phyloP scores from a whole-genome alignment of 192 early-diverging fungal species.

The Backusella psychrophila region DNA sequence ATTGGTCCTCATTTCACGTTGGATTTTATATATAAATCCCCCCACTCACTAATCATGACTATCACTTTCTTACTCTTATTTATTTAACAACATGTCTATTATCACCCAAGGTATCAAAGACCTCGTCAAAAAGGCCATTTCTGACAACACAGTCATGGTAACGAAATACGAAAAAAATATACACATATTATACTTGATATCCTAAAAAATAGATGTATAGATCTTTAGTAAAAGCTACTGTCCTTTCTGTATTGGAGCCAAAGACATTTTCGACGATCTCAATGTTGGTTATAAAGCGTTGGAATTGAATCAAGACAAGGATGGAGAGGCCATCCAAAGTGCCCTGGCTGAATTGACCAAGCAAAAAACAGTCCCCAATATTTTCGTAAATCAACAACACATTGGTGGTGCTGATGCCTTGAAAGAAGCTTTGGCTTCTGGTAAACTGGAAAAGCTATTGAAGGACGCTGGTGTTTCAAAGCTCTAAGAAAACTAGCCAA shows the following conservation, averaged over 20 bases:
- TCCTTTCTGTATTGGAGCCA: slow-evolving; percentile 60
- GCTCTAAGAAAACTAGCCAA: background rate
- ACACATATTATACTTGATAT: too few relatives aligned
- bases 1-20: background rate
- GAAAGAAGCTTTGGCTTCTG: slow-evolving; percentile 42
- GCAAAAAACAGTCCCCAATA: slow-evolving; percentile 69
- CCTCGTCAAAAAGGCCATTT: slow-evolving; percentile 15
- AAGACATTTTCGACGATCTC: slow-evolving; percentile 51
- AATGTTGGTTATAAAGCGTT: slow-evolving; percentile 52
- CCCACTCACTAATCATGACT: too few relatives aligned
- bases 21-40: background rate
- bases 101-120: slow-evolving; percentile 6
- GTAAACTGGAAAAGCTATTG: slow-evolving; percentile 50
- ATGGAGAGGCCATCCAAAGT: slow-evolving; percentile 57
- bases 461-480: slow-evolving; percentile 33
- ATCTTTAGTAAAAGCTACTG: slow-evolving; percentile 79
- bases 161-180: background rate
- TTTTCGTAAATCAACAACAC: slow-evolving; percentile 66
- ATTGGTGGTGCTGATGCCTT: slow-evolving; percentile 63
- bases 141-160: slow-evolving; percentile 24
- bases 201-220: slow-evolving; percentile 11
- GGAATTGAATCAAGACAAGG: slow-evolving; percentile 55
- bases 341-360: slow-evolving; percentile 41
- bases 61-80: background rate
- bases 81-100: background rate